Percentiles rank a stretch among this genome's conserved stretches.
These are phyloP conservation scores for Cylindrotheca fusiformis DNA, from an alignment of 108 stramenopile genomes.

Conservation along the genomic window DNA sequence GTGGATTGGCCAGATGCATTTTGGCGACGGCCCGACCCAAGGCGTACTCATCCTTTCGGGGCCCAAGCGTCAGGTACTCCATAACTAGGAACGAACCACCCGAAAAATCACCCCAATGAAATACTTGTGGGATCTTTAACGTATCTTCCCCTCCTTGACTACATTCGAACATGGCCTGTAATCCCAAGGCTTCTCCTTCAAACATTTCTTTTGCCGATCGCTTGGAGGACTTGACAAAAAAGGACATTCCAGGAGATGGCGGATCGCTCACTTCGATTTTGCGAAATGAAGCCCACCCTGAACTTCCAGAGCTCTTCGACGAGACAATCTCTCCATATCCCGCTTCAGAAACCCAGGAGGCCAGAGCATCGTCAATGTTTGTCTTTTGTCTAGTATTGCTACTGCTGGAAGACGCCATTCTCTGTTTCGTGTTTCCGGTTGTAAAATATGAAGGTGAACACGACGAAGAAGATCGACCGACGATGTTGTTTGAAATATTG, in stretches of 20 bases:
- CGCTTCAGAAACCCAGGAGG: constrained; percentile 1
- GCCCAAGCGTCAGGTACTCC: constrained; percentile 47
- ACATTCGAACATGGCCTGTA: constrained; percentile 52
- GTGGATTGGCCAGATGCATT: constrained; percentile 50
- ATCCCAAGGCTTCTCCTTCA: constrained; percentile 48
- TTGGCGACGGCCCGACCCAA: constrained; percentile 48
- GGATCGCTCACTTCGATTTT: constrained; percentile 41
- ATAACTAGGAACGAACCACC: constrained; percentile 46
- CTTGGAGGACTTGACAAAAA: constrained; percentile 50
- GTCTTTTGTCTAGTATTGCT: too few species aligned
- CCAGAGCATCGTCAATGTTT: background rate
- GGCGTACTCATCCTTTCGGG: constrained; percentile 33
- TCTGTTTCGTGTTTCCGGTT: too few species aligned
- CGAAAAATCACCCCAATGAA: constrained; percentile 36
- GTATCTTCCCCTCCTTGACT: constrained; percentile 9
- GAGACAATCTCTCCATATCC: constrained; percentile 33
- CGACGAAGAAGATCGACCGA: too few species aligned
- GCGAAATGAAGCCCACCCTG: constrained; percentile 51
- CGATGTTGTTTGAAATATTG: too few species aligned
- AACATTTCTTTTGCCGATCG: constrained; percentile 41
- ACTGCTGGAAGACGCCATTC: too few species aligned
- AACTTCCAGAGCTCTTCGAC: constrained; percentile 33
- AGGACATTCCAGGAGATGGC: constrained; percentile 21
- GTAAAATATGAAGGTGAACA: too few species aligned
- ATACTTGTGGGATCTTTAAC: constrained; percentile 46